Conservation (phyloP, 2,329 filamentous ascomycete genomes). For the Pestalotiopsis sp. region DNA sequence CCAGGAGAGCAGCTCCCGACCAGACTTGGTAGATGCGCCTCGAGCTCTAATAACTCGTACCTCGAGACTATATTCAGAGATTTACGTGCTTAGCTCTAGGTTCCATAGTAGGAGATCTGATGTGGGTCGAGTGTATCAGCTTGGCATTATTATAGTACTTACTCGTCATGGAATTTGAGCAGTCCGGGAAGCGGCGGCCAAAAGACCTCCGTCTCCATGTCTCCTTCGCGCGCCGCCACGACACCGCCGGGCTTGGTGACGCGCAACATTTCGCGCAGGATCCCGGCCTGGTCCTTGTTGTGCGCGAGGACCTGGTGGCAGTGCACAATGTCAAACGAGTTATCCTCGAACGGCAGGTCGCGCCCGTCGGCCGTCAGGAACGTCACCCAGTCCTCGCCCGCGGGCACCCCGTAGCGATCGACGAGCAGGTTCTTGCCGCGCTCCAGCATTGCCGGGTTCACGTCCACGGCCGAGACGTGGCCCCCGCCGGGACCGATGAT, state of each 20-base stretch:
- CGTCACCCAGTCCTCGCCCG: background rate
- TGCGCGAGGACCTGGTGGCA: conserved; percentile 63
- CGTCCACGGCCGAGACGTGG: background rate
- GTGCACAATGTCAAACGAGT: conserved; percentile 61
- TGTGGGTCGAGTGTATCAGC: background rate
- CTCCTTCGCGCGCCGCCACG: conserved; percentile 34
- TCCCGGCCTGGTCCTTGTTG: conserved; percentile 50
- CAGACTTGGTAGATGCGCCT: background rate
- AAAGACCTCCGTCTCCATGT: conserved; percentile 12
- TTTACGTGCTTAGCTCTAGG: background rate
- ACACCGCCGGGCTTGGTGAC: conserved; percentile 58
- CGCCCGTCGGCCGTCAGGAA: background rate
- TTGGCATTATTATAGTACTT: background rate
- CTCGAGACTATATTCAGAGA: background rate
- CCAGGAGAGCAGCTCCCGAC: background rate
- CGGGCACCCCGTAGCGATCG: background rate
- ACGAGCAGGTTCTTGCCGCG: background rate
- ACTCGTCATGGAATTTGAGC: background rate
- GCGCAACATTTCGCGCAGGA: conserved; percentile 56
- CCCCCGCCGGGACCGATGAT: background rate
- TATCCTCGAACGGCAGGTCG: conserved; percentile 41
- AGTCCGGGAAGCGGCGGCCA: background rate
- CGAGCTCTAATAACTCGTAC: background rate
- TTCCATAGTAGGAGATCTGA: background rate
- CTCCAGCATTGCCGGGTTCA: background rate